Percentiles rank a stretch among this genome's conserved stretches.
Evolutionary conservation across 805 yeast genomes (phyloP).

Genomic region (Pichia ethanolica): DNA sequence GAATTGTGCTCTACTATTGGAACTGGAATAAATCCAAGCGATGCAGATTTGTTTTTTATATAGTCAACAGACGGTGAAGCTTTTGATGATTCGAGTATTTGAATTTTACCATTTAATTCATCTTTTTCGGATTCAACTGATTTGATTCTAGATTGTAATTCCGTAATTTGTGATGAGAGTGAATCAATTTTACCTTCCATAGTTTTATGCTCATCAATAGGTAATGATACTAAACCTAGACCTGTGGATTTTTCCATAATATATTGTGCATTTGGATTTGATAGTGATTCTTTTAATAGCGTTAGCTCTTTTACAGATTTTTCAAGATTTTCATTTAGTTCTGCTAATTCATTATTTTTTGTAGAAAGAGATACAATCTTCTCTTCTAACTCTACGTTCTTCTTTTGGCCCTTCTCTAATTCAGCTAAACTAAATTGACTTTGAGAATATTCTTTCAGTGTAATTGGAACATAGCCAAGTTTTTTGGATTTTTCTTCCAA

Average conservation of each 20-base stretch:
- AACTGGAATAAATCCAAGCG: constrained; percentile 14
- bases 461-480: constrained; percentile 14
- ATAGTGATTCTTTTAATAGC: not conserved
- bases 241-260: constrained; percentile 13
- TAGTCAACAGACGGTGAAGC: constrained; percentile 23
- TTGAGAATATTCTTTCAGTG: constrained; percentile 7
- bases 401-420: not conserved
- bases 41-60: constrained; percentile 14
- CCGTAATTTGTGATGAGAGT: constrained; percentile 2
- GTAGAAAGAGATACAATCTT: not conserved
- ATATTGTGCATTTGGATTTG: constrained; percentile 18
- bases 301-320: not conserved
- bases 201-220: constrained; percentile 10
- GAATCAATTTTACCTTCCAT: not conserved
- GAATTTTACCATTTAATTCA: constrained; percentile 3
- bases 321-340: not conserved
- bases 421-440: not conserved
- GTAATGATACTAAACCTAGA: constrained; percentile 16
- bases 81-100: constrained; percentile 2
- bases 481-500: constrained; percentile 13
- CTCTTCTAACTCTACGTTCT: not conserved
- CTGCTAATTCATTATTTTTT: constrained; percentile 2
- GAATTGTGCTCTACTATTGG: constrained; percentile 14
- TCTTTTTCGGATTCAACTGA: constrained; percentile 3
- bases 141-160: not conserved